A percentile compares a stretch with the other conserved stretches of the same genome.
These are phyloP conservation scores for Aegilops speltoides DNA, from an alignment of 176 grass and related monocot genomes.

Conservation along the genomic window DNA sequence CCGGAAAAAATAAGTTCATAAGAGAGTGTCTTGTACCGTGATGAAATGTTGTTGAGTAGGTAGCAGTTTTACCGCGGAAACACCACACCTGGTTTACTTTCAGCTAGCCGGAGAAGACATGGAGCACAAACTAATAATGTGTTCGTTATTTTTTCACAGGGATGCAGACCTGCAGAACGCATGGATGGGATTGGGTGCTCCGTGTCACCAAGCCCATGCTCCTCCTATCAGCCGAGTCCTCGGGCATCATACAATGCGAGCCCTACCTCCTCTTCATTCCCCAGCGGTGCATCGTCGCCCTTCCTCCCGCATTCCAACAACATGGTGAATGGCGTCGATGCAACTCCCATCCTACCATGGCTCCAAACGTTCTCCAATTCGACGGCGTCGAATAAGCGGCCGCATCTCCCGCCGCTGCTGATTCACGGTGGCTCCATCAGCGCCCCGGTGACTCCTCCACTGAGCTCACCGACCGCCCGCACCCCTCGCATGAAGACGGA, in stretches of 20 bases:
- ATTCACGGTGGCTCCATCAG: conserved; percentile 76
- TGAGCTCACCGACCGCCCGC: conserved; percentile 65
- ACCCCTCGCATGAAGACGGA: conserved; percentile 59
- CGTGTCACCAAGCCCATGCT: conserved; percentile 63
- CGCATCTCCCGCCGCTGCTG: conserved; percentile 58
- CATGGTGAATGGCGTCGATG: conserved; percentile 38
- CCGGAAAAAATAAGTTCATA: no score
- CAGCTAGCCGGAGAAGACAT: neutral
- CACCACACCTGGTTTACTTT: neutral
- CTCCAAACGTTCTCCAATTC: conserved; percentile 68
- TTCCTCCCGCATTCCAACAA: conserved; percentile 47
- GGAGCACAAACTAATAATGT: neutral
- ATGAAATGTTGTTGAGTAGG: neutral
- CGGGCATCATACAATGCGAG: conserved; percentile 76
- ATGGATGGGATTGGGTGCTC: conserved; percentile 50
- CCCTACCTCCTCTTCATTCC: conserved; percentile 71
- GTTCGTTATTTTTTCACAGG: conserved; percentile 21
- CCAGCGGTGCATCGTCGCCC: conserved; percentile 59
- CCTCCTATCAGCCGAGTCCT: conserved; percentile 65
- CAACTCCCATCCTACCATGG: conserved; percentile 64
- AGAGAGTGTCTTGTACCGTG: neutral
- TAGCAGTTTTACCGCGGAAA: neutral
- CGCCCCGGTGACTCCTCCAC: conserved; percentile 86
- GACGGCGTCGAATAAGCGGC: conserved; percentile 57
- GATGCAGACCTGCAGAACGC: conserved; percentile 45